Evolutionary conservation across 2,329 filamentous ascomycete species (phyloP).

Genomic region (Dothideomycetes sp.): DNA sequence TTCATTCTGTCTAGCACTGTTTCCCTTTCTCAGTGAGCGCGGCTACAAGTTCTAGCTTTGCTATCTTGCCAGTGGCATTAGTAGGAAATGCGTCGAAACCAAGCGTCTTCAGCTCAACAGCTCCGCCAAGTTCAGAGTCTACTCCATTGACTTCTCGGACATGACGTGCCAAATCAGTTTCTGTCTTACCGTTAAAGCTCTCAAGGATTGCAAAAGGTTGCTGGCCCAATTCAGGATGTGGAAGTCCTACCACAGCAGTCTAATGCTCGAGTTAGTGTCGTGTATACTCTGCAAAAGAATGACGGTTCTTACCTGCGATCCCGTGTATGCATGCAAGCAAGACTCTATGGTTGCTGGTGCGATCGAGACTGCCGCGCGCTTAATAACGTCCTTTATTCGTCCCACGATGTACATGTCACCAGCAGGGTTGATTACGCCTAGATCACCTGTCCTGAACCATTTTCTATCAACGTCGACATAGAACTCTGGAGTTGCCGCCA

Average conservation of each 20-base stretch:
- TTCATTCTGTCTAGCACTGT: too few relatives aligned
- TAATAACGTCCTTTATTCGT: neutral
- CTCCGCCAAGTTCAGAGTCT: too few relatives aligned
- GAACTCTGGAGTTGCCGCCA: too few relatives aligned
- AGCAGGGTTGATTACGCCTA: neutral
- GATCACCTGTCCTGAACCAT: neutral
- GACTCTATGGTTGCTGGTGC: neutral
- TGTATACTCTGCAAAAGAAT: neutral
- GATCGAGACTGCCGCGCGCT: neutral
- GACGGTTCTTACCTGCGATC: neutral
- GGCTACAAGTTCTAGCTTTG: too few relatives aligned
- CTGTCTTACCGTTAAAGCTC: too few relatives aligned
- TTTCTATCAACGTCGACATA: neutral
- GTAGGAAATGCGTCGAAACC: too few relatives aligned
- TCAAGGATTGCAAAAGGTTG: neutral
- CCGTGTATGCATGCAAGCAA: neutral
- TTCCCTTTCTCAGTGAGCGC: too few relatives aligned
- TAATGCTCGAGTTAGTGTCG: neutral
- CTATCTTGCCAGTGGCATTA: too few relatives aligned
- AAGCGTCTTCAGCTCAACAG: too few relatives aligned
- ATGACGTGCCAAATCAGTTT: too few relatives aligned
- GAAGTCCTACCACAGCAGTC: neutral
- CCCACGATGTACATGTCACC: neutral
- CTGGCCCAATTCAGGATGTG: neutral
- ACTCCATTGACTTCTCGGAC: too few relatives aligned